These are phyloP conservation scores for Gnomoniopsis sp. DNA, from an alignment of 2,329 filamentous ascomycete genomes.

Conservation along the genomic window DNA sequence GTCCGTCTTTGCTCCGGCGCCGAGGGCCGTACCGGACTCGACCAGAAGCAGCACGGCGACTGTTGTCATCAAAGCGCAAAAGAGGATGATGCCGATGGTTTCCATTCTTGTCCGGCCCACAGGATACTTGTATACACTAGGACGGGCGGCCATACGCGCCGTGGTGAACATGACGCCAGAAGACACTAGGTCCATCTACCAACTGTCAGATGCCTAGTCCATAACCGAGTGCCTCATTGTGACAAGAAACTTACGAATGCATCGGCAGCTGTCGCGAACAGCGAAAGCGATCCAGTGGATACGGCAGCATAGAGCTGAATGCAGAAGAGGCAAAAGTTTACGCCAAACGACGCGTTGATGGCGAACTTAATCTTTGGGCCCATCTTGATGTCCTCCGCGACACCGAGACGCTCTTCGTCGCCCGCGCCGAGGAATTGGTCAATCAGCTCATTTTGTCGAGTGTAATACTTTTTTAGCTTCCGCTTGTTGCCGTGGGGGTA, in stretches of 20 bases:
- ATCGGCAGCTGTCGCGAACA: constrained; percentile 64
- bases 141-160: constrained; percentile 54
- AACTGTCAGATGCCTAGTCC: constrained; percentile 18
- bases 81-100: constrained; percentile 63
- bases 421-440: constrained; percentile 52
- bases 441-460: constrained; percentile 45
- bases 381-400: constrained; percentile 48
- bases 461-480: constrained; percentile 44
- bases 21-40: constrained; percentile 53
- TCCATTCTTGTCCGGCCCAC: constrained; percentile 61
- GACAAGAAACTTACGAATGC: constrained; percentile 44
- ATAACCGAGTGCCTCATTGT: background rate
- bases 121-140: constrained; percentile 60
- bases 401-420: constrained; percentile 50
- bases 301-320: constrained; percentile 58
- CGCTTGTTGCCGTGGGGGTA: constrained; percentile 42
- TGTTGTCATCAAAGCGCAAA: constrained; percentile 64
- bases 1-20: constrained; percentile 36
- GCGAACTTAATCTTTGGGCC: constrained; percentile 50
- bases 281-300: constrained; percentile 56
- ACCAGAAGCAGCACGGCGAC: constrained; percentile 61
- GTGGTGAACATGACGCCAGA: constrained; percentile 62
- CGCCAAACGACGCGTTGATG: constrained; percentile 47
- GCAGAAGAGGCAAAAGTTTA: constrained; percentile 52
- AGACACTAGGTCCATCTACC: constrained; percentile 59